phyloP scores from a whole-genome alignment of 2,329 filamentous ascomycete species.

The Verticillium tricorpus region DNA sequence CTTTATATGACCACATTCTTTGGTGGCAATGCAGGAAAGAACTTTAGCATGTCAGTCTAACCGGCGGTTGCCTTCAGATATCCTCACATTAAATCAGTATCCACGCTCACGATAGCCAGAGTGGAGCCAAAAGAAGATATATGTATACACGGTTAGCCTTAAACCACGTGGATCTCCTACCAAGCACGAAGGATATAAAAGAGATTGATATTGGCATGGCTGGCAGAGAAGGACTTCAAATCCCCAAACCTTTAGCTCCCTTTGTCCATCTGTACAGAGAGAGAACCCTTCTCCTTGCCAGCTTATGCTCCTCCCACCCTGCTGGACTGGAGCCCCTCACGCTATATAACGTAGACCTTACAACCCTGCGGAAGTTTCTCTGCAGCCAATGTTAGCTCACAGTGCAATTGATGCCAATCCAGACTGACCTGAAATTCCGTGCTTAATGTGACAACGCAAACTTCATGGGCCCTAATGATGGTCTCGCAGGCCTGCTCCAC shows the following conservation, averaged over 20 bases:
- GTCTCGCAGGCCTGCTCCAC: conserved; percentile 45
- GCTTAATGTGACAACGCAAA: conserved; percentile 43
- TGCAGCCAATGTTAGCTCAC: conserved; percentile 15
- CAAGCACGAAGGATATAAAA: too few species aligned
- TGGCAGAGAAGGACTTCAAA: conserved; percentile 3
- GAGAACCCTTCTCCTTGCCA: conserved; percentile 42
- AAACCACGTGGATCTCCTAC: too few species aligned
- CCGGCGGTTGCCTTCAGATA: too few species aligned
- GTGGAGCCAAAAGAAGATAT: too few species aligned
- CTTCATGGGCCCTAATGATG: conserved; percentile 45
- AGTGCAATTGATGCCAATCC: background rate
- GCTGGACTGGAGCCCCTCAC: conserved; percentile 35
- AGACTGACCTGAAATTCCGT: conserved; percentile 39
- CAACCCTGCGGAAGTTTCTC: conserved; percentile 51
- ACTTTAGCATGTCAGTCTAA: too few species aligned
- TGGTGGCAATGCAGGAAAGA: too few species aligned
- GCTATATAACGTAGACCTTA: conserved; percentile 42
- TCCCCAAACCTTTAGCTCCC: conserved; percentile 27
- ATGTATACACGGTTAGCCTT: too few species aligned
- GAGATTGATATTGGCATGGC: too few species aligned
- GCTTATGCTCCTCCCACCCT: conserved; percentile 34
- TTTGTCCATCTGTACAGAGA: conserved; percentile 48
- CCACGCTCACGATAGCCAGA: too few species aligned
- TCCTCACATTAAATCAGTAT: too few species aligned
- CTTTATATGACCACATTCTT: too few species aligned